phyloP scores from a whole-genome alignment of 1,284 basidiomycete genomes.

The Irpex sp. region DNA sequence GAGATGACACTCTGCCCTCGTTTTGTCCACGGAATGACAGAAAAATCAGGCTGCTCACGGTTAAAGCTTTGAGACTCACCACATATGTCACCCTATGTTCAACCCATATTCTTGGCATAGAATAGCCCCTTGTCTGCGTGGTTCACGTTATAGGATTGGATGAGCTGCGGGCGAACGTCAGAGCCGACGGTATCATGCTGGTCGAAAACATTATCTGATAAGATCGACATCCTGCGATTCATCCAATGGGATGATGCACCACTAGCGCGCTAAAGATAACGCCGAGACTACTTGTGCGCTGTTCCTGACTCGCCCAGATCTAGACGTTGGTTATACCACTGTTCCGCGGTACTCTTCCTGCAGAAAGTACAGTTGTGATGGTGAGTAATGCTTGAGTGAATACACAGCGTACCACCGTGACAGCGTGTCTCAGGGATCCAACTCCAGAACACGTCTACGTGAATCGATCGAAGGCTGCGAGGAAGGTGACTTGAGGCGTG shows the following conservation, averaged over 20 bases:
- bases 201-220: constrained; percentile 6
- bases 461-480: no score
- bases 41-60: not conserved
- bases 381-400: no score
- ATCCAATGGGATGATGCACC: constrained; percentile 23
- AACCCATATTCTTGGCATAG: not conserved
- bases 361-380: no score
- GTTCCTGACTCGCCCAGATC: no score
- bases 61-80: not conserved
- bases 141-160: not conserved
- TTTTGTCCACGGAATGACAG: not conserved
- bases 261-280: not conserved
- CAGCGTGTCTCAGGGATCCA: no score
- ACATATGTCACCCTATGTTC: not conserved
- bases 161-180: not conserved
- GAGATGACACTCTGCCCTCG: not conserved
- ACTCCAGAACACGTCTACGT: no score
- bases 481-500: no score
- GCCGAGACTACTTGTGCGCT: no score
- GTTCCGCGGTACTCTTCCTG: no score
- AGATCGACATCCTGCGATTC: constrained; percentile 35
- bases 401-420: no score
- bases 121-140: not conserved
- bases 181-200: not conserved
- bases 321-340: no score